Base-by-base conservation (phyloP, 2,329 filamentous ascomycete genomes). In the Juglanconis oblonga region DNA sequence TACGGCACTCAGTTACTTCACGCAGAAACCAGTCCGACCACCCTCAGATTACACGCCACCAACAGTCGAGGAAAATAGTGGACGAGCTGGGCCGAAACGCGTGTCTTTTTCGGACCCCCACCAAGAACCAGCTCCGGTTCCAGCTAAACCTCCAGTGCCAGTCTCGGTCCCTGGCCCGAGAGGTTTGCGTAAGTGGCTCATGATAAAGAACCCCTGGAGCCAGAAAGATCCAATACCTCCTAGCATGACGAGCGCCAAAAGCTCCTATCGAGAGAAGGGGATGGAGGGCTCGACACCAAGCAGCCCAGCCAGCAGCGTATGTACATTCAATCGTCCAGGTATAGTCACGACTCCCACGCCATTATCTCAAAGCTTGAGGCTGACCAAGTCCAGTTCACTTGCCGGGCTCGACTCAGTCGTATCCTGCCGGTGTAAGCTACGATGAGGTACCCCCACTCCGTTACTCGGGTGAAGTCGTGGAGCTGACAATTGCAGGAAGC, bases 401-500 rank as follows among this genome's bases (percentile, higher is more conserved):
- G 9, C 45, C 42, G 14, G 50, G 55, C 38, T 44, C 44, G 10
- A 35, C 44, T 2, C 36, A n/a, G 17, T 63, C 59, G 35, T 62
- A 63, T 54, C 55, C 59, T 35, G 52, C 58, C 35, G 38, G 44
- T 58, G 58, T 63, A 54, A 29, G 61, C 51, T 8, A 48, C 24
- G 45, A 48, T 48, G 45, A 48, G 45, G 45, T 48, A 48, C 45
- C 45, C 45, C 10, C 31, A 40, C 4, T 4, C 14, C 10, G 6
- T 13, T 14, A 44, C 11, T 11, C n/a, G 10, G 4, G 33, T 40
- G 29, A 14, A 9, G 4, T 9, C 5, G 33, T 14, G 5, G 7
- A 11, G 35, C 53, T 57, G 32, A 57, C 10, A 1, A 40, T 14
- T 7, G 6, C 31, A 61, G 61, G 55, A 58, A 51, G 51, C 58